phyloP scores from a whole-genome alignment of 2,329 filamentous ascomycete genomes.

The Cercospora beticola region DNA sequence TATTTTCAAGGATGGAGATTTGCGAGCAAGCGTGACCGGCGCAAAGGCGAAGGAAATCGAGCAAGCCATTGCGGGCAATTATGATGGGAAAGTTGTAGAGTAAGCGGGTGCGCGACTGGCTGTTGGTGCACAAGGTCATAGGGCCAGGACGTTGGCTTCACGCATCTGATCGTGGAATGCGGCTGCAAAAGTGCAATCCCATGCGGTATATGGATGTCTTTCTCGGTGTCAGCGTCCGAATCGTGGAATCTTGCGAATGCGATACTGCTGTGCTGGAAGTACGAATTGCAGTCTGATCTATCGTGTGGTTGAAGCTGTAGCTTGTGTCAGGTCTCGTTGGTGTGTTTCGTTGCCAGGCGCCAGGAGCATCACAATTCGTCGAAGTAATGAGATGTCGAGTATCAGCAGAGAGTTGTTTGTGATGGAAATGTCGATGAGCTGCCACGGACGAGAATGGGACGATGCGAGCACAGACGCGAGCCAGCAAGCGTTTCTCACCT shows the following conservation, averaged over 20 bases:
- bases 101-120: background rate
- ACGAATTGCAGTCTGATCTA: background rate
- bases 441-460: background rate
- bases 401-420: background rate
- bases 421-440: background rate
- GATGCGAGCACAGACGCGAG: background rate
- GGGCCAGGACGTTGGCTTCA: background rate
- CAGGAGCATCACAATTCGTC: background rate
- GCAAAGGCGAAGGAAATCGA: slow-evolving; percentile 35
- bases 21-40: slow-evolving; percentile 33
- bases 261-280: background rate
- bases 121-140: background rate
- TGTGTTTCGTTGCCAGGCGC: background rate
- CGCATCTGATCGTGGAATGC: background rate
- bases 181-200: background rate
- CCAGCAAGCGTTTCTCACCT: background rate
- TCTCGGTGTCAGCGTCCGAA: background rate
- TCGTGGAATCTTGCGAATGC: background rate
- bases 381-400: background rate
- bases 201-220: background rate
- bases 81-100: slow-evolving; percentile 33
- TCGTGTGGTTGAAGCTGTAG: background rate
- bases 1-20: slow-evolving; percentile 38
- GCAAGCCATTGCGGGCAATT: slow-evolving; percentile 30
- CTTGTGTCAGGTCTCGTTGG: background rate